Conservation (phyloP, 345 rosid genomes). For the Syzygium jambos region DNA sequence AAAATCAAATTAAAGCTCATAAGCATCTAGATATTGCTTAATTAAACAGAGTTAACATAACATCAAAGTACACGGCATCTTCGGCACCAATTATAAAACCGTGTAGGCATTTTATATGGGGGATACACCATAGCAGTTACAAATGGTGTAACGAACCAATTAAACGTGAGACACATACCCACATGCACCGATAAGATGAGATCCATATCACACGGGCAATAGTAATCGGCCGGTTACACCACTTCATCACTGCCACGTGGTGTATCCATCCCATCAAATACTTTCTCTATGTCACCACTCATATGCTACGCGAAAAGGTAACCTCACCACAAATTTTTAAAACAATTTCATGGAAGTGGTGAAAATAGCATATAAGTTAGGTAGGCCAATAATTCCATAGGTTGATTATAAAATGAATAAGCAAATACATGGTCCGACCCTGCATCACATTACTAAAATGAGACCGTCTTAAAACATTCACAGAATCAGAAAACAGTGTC, state of each 20-base stretch:
- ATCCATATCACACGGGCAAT: not conserved
- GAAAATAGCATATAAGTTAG: not conserved
- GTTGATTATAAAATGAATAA: not conserved
- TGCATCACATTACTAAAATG: not conserved
- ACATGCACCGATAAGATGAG: not conserved
- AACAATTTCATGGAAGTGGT: not conserved
- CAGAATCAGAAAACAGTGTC: not conserved
- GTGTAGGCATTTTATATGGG: not conserved
- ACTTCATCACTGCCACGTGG: not conserved
- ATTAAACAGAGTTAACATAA: not conserved
- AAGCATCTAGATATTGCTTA: conserved; percentile 28
- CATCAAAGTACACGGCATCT: not conserved
- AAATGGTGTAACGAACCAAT: not conserved
- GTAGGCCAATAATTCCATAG: not conserved
- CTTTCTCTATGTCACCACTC: not conserved
- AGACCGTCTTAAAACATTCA: not conserved
- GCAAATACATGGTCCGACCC: not conserved
- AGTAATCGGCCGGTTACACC: not conserved
- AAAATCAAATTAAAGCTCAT: conserved; percentile 89
- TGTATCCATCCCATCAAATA: not conserved
- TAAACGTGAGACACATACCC: not conserved
- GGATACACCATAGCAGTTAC: not conserved
- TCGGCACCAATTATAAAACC: not conserved
- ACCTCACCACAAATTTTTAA: not conserved
- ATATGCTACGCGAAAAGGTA: not conserved